Percentiles rank a stretch among this genome's conserved stretches.
Conservation (phyloP, 306 rosid species). For the Inga leiocalycina region DNA sequence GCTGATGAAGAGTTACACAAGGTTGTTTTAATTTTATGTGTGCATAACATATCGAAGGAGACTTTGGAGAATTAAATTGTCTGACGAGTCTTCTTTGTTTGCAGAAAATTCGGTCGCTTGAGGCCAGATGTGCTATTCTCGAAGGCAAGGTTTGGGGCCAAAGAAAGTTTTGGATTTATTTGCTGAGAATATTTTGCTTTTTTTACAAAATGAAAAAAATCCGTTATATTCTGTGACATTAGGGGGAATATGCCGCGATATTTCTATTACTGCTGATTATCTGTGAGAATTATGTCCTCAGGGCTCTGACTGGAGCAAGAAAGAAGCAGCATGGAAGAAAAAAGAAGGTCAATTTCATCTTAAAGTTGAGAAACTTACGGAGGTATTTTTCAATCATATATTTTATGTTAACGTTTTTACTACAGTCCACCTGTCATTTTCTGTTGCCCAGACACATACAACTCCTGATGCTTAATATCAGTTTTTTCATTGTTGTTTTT, state of each 20-base stretch:
- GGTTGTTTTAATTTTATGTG: conserved; percentile 47
- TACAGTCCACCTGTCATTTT: conserved; percentile 4
- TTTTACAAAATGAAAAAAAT: background rate
- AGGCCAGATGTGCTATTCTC: conserved; percentile 67
- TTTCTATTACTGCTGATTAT: conserved; percentile 20
- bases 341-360: conserved; percentile 46
- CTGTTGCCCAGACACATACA: background rate
- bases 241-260: conserved; percentile 21
- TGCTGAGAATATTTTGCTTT: background rate
- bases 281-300: conserved; percentile 31
- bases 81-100: conserved; percentile 28
- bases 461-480: conserved; percentile 11
- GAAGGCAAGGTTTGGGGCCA: conserved; percentile 62
- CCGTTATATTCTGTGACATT: background rate
- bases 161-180: background rate
- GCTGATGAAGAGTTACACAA: conserved; percentile 74
- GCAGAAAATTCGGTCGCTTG: conserved; percentile 71
- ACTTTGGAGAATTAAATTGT: conserved; percentile 16
- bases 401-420: background rate
- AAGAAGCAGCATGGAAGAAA: conserved; percentile 63
- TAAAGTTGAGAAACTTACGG: conserved; percentile 46
- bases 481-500: background rate
- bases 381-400: conserved; percentile 47
- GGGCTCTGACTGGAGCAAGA: conserved; percentile 62
- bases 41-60: background rate